Conservation (phyloP, 257 asterid species). For the Parsonsia alboflavescens region DNA sequence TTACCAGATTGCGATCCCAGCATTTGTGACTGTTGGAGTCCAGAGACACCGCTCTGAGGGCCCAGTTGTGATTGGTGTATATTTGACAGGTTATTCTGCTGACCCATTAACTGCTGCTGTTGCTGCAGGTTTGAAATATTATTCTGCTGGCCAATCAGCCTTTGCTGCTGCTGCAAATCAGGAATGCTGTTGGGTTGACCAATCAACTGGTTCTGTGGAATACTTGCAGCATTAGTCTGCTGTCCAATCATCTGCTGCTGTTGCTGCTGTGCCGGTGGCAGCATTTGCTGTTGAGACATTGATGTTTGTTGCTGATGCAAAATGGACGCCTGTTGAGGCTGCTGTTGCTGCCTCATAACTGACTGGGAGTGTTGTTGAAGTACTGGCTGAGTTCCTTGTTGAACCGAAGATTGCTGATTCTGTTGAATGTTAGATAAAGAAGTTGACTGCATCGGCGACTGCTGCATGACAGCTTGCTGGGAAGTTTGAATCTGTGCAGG, state of each 20-base stretch:
- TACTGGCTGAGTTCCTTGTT: slow-evolving; percentile 65
- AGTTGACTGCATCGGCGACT: slow-evolving; percentile 66
- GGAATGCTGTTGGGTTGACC: slow-evolving; percentile 63
- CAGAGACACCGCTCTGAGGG: slow-evolving; percentile 59
- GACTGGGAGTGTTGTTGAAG: slow-evolving; percentile 86
- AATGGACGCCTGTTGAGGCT: slow-evolving; percentile 41
- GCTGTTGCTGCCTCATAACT: slow-evolving; percentile 74
- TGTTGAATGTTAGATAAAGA: slow-evolving; percentile 62
- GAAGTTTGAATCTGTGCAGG: slow-evolving; percentile 72
- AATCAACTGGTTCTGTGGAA: slow-evolving; percentile 73
- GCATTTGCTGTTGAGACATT: slow-evolving; percentile 52
- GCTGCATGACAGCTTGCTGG: slow-evolving; percentile 81
- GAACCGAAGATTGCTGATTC: slow-evolving; percentile 73
- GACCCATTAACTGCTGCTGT: slow-evolving; percentile 68
- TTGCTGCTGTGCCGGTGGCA: slow-evolving; percentile 59
- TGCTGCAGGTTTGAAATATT: slow-evolving; percentile 61
- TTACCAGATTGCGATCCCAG: slow-evolving; percentile 68
- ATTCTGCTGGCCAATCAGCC: slow-evolving; percentile 76
- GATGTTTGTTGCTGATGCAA: slow-evolving; percentile 62
- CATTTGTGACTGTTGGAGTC: slow-evolving; percentile 80
- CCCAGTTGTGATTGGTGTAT: slow-evolving; percentile 78
- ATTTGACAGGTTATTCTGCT: slow-evolving; percentile 62
- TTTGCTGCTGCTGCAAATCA: slow-evolving; percentile 68
- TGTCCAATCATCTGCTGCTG: slow-evolving; percentile 58
- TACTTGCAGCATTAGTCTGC: slow-evolving; percentile 55